Evolutionary conservation across 164 flowering plant species (phyloP), one percentile per base, ranked within the genome.

Genomic region (Cinnamomum micranthum): DNA sequence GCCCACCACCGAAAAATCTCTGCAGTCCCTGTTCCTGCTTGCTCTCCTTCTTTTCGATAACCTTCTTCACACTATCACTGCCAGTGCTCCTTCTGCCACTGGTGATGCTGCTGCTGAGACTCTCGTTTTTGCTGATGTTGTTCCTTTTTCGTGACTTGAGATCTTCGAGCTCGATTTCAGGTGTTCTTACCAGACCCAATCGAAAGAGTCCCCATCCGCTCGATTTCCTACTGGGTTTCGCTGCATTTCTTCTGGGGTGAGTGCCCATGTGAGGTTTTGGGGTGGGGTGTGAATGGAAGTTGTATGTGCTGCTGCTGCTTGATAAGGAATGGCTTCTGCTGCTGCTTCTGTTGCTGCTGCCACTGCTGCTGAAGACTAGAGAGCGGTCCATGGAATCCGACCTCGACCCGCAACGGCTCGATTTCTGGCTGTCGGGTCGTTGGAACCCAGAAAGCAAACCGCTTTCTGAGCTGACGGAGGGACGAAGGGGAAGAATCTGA

Each of bases 401-500:
- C 73, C 88, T 80, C 15, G 88, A 85, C n/a, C 75, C 22, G 63
- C 71, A 75, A 23, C 70, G 64, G 66, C 69, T 69, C 15, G 62
- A 50, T 41, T 60, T 64, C 47, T 63, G 72, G 69, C 69, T 67
- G 35, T 67, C 50, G 15, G 69, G 69, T 14, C 68, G 68, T 7
- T 10, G 70, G 19, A 31, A 20, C 68, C 67, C 52, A 9, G 71
- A 9, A 69, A 31, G 12, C 2, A 78, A 60, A 6, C 86, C 84
- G 60, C 19, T 76, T 2, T 86, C 90, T 1, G 88, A 87, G 73
- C 86, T 82, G 13, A 85, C 77, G 0, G 97, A 91, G 71, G 80
- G 86, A 19, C 94, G 88, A n/a, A 87, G 65, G 0, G 97, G 97
- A 17, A 91, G 86, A 17, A 92, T 85, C 80, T 87, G 90, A 35